Conservation (phyloP, 2,329 filamentous ascomycete species). For the Xylaria hypoxylon region DNA sequence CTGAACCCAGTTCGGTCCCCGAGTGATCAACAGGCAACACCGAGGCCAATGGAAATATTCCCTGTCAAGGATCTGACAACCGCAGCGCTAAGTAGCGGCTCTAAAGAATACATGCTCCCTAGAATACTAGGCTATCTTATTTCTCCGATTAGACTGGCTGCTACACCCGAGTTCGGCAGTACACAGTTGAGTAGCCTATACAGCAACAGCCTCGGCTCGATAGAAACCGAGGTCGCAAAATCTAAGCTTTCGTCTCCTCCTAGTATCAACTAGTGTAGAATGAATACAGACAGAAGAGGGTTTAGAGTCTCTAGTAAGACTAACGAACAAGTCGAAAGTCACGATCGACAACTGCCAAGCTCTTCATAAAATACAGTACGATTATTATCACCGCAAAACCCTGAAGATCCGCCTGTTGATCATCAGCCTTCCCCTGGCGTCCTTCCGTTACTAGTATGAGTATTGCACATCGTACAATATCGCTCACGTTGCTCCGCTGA, state of each 20-base stretch:
- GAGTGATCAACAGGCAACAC: slow-evolving; percentile 11
- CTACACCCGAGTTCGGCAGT: neutral
- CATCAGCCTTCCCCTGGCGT: slow-evolving; percentile 13
- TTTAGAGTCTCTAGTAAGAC: neutral
- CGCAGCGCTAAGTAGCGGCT: slow-evolving; percentile 12
- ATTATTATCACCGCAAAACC: slow-evolving; percentile 1
- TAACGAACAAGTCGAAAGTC: slow-evolving; percentile 3
- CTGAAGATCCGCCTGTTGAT: slow-evolving; percentile 17
- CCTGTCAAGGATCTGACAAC: slow-evolving; percentile 8
- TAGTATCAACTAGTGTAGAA: too few relatives aligned
- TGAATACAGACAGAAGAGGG: too few relatives aligned
- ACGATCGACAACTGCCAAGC: slow-evolving; percentile 30
- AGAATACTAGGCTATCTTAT: neutral
- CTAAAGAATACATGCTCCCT: neutral
- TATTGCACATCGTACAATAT: slow-evolving; percentile 19
- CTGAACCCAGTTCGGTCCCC: slow-evolving; percentile 11
- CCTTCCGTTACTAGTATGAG: slow-evolving; percentile 26
- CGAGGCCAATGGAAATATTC: neutral
- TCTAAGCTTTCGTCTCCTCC: too few relatives aligned
- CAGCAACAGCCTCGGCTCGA: neutral
- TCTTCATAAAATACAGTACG: neutral
- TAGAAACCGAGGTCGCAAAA: neutral
- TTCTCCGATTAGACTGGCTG: neutral
- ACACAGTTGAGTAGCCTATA: neutral
- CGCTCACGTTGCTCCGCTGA: neutral